Evolutionary conservation across 2,329 filamentous ascomycete species (phyloP).

Genomic region (Phialemoniopsis sp.): DNA sequence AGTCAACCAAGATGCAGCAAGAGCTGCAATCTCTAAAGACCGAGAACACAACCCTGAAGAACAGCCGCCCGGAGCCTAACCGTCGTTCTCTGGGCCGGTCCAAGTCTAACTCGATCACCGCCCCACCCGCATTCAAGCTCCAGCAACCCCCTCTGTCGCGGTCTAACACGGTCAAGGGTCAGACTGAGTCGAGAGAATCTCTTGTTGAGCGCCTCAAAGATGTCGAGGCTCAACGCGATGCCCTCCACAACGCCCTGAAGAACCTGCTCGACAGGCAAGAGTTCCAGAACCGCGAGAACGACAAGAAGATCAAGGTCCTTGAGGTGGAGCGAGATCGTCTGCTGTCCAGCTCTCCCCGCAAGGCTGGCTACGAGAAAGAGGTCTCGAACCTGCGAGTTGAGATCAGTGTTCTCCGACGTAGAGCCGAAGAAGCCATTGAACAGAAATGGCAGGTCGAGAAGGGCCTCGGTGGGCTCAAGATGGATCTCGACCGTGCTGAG

Average conservation of each 20-base stretch:
- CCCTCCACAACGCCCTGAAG: conserved; percentile 81
- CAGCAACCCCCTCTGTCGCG: conserved; percentile 33
- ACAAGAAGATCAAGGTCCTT: conserved; percentile 73
- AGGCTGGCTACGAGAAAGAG: conserved; percentile 79
- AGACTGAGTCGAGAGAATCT: conserved; percentile 59
- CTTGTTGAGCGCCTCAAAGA: conserved; percentile 82
- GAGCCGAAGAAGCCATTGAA: conserved; percentile 90
- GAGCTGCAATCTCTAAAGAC: conserved; percentile 56
- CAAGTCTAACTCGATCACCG: conserved; percentile 34
- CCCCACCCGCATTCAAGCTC: conserved; percentile 21
- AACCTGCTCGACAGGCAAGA: conserved; percentile 82
- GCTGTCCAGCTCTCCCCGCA: conserved; percentile 63
- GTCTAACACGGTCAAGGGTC: conserved; percentile 53
- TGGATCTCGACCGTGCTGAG: conserved; percentile 93
- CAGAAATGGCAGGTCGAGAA: conserved; percentile 68
- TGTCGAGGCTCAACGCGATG: conserved; percentile 85
- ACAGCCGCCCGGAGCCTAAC: conserved; percentile 25
- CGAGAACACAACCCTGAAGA: conserved; percentile 57
- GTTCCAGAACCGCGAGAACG: conserved; percentile 76
- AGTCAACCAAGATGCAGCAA: conserved; percentile 81
- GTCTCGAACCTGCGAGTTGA: conserved; percentile 77
- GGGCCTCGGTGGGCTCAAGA: conserved; percentile 53
- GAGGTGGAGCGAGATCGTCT: conserved; percentile 76
- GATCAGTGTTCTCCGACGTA: conserved; percentile 75
- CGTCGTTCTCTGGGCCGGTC: conserved; percentile 22